A percentile compares a stretch with the other conserved stretches of the same genome.
Conservation (phyloP, 768 basidiomycete genomes). For the Lentinus tigrinus region DNA sequence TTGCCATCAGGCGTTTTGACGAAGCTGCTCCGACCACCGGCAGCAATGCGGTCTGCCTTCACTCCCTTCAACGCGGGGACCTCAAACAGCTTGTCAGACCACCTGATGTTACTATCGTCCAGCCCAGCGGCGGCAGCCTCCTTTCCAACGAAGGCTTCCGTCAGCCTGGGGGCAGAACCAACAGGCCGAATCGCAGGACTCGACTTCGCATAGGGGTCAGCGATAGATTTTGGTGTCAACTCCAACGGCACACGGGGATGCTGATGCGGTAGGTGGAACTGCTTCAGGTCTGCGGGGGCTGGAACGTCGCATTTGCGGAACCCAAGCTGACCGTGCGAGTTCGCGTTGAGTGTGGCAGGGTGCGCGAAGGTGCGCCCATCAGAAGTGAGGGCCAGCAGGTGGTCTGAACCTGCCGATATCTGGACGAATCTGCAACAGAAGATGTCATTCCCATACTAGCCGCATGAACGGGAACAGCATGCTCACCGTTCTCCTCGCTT, state of each 20-base stretch:
- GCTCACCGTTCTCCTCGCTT: conserved; percentile 65
- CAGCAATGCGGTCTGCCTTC: conserved; percentile 63
- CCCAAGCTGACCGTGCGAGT: conserved; percentile 83
- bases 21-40: conserved; percentile 74
- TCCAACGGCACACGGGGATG: conserved; percentile 44
- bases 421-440: conserved; percentile 57
- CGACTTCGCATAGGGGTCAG: conserved; percentile 48
- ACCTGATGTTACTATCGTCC: conserved; percentile 51
- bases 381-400: conserved; percentile 71
- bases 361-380: conserved; percentile 76
- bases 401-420: conserved; percentile 71
- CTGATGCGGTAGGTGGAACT: conserved; percentile 10
- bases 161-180: conserved; percentile 21
- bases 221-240: conserved; percentile 54
- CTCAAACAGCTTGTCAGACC: conserved; percentile 71
- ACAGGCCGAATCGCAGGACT: conserved; percentile 39
- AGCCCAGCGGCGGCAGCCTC: conserved; percentile 22
- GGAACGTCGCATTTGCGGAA: conserved; percentile 60
- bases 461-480: not conserved
- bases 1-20: conserved; percentile 64
- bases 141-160: conserved; percentile 23
- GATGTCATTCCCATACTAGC: not conserved
- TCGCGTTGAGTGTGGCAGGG: conserved; percentile 72
- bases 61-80: conserved; percentile 70
- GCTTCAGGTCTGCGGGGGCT: conserved; percentile 28